These are phyloP conservation scores for Sequoiadendron giganteum DNA, from an alignment of 75 land plant species.

Conservation along the genomic window DNA sequence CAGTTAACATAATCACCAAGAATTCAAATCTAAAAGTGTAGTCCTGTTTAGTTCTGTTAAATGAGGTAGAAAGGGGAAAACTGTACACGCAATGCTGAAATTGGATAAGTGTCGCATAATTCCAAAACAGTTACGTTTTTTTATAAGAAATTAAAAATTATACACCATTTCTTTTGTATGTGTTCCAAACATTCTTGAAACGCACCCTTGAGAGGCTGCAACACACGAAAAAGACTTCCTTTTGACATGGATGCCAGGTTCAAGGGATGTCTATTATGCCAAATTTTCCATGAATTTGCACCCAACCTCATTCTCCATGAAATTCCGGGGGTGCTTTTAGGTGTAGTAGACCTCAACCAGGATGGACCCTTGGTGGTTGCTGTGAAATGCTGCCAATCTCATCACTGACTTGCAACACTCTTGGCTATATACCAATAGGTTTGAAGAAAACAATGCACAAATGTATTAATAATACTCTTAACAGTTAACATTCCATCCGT, in stretches of 20 bases:
- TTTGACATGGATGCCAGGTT: neutral
- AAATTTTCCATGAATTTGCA: neutral
- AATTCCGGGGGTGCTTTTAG: neutral
- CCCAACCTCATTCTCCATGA: neutral
- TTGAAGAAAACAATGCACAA: too few relatives aligned
- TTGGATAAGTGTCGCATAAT: neutral
- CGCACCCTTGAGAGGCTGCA: neutral
- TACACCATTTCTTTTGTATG: neutral
- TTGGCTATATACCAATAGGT: neutral
- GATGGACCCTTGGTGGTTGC: neutral
- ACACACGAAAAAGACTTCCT: neutral
- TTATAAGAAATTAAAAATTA: neutral
- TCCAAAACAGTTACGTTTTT: too few relatives aligned
- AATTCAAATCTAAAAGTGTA: too few relatives aligned
- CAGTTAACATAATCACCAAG: neutral
- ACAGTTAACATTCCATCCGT: too few relatives aligned
- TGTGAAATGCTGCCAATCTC: neutral
- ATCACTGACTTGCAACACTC: neutral
- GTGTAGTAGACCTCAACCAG: neutral
- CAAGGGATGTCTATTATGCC: neutral
- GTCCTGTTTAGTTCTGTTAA: neutral
- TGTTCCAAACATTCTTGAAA: too few relatives aligned
- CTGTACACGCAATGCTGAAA: neutral
- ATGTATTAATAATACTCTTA: too few relatives aligned
- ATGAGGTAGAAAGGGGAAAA: neutral